Conservation (phyloP, 2,329 filamentous ascomycete genomes). For the Apiospora saccharicola region DNA sequence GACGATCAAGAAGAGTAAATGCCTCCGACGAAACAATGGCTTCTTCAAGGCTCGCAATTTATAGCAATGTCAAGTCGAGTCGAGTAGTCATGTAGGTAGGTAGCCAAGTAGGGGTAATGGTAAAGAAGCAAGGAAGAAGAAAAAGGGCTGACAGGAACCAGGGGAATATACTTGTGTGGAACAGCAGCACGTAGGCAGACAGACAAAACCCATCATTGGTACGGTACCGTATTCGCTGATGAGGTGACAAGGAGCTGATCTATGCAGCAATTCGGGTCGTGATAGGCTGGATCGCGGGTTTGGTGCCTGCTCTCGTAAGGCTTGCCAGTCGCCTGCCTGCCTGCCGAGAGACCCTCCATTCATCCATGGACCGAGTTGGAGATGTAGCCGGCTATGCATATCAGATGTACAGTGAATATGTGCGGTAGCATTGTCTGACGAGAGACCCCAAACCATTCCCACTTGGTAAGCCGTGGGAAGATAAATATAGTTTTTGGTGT, state of each 20-base stretch:
- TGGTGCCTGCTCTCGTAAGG: slow-evolving; percentile 8
- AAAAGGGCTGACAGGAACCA: slow-evolving; percentile 19
- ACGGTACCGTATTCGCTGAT: background rate
- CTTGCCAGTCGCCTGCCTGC: slow-evolving; percentile 8
- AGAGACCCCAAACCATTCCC: background rate
- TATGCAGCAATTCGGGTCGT: background rate
- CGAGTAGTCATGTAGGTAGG: background rate
- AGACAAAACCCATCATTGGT: background rate
- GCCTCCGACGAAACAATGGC: background rate
- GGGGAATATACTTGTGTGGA: background rate
- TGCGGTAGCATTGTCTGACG: slow-evolving; percentile 2
- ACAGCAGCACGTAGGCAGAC: background rate
- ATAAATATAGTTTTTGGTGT: background rate
- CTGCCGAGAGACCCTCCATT: slow-evolving; percentile 14
- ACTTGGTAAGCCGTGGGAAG: background rate
- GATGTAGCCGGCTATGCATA: background rate
- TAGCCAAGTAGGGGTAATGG: background rate
- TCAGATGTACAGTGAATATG: background rate
- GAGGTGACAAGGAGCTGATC: slow-evolving; percentile 18
- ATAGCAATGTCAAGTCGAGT: background rate
- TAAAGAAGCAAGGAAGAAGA: background rate
- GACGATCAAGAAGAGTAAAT: background rate
- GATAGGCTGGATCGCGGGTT: slow-evolving; percentile 7
- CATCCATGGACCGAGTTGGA: background rate
- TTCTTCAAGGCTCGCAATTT: background rate